Conservation (phyloP, 139 green algal genomes). For the Coelastrella sp. region DNA sequence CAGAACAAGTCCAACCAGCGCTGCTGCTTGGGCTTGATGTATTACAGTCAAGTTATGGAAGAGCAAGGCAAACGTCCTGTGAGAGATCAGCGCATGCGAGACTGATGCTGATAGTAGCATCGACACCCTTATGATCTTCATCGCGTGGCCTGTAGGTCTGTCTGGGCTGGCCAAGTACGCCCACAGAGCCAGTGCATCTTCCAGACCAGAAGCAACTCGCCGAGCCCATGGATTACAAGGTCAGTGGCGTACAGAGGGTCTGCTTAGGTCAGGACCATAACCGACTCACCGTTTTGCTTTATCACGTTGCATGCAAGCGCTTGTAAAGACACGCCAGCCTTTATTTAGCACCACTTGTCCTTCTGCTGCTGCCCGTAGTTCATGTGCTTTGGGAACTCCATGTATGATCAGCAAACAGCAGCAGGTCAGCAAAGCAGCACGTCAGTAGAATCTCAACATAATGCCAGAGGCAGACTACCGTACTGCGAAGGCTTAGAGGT, state of each 20-base stretch:
- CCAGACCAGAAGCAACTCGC: constrained; percentile 27
- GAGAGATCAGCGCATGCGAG: background rate
- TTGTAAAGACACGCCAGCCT: no score
- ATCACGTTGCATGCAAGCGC: no score
- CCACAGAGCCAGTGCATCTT: constrained; percentile 18
- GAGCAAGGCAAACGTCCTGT: constrained; percentile 14
- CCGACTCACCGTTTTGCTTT: no score
- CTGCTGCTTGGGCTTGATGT: constrained; percentile 37
- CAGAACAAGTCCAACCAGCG: constrained; percentile 10
- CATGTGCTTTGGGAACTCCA: constrained; percentile 11
- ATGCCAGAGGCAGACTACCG: background rate
- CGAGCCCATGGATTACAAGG: constrained; percentile 15
- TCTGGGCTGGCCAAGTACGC: constrained; percentile 10
- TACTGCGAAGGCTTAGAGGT: constrained; percentile 40
- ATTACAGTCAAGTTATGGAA: constrained; percentile 23
- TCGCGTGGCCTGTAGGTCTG: background rate
- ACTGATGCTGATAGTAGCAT: constrained; percentile 8
- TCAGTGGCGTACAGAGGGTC: background rate
- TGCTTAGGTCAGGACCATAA: background rate
- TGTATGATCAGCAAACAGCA: constrained; percentile 10
- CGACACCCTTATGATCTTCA: background rate
- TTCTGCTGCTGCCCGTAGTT: constrained; percentile 28
- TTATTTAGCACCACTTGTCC: background rate
- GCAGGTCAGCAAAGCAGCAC: background rate
- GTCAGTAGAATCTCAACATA: background rate